phyloP scores from a whole-genome alignment of 2,329 filamentous ascomycete species.

The Alternaria gaisen region DNA sequence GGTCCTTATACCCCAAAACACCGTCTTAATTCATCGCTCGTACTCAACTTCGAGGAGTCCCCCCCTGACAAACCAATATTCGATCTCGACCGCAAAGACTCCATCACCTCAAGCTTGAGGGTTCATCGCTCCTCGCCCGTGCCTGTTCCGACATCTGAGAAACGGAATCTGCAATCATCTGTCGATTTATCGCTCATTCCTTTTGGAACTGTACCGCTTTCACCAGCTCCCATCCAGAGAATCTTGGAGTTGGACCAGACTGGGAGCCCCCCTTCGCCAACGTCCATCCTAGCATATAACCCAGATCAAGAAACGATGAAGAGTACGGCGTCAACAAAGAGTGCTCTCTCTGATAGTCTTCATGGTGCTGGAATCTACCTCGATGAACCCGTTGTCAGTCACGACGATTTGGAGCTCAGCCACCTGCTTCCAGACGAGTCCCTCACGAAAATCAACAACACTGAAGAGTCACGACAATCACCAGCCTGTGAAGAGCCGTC shows the following conservation, averaged over 20 bases:
- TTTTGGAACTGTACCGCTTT: conserved; percentile 37
- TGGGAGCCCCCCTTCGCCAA: conserved; percentile 5
- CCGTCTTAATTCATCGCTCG: conserved; percentile 30
- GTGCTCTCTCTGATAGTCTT: conserved; percentile 27
- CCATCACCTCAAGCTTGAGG: conserved; percentile 25
- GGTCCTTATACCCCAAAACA: conserved; percentile 23
- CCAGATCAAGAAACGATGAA: conserved; percentile 6
- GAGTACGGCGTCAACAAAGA: conserved; percentile 39
- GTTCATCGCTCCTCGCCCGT: conserved; percentile 43
- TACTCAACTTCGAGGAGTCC: conserved; percentile 39
- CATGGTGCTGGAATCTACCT: background rate
- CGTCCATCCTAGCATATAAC: conserved; percentile 3
- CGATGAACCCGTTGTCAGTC: background rate
- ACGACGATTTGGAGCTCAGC: background rate
- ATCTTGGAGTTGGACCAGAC: conserved; percentile 28
- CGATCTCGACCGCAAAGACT: conserved; percentile 23
- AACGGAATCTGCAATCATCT: background rate
- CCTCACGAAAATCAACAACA: background rate
- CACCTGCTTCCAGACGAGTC: background rate
- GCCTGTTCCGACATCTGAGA: conserved; percentile 33
- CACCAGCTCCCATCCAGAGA: conserved; percentile 41
- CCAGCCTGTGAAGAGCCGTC: background rate
- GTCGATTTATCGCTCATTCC: conserved; percentile 18
- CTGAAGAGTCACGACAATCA: background rate
- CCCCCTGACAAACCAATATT: conserved; percentile 37